Base-by-base conservation (phyloP, 345 rosid species). In the Eucalyptus sp. region DNA sequence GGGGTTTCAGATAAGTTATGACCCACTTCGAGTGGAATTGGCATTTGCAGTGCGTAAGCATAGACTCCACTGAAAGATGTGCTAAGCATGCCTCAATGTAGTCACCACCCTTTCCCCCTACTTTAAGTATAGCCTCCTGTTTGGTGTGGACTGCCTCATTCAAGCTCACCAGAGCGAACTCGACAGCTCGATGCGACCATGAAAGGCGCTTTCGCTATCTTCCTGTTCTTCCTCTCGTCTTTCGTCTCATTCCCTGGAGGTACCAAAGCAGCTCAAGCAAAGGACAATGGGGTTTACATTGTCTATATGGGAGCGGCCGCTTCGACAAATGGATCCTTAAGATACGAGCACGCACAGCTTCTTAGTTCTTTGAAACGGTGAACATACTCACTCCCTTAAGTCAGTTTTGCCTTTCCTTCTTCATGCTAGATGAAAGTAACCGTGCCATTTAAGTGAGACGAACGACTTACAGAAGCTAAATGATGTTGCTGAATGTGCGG, bases 1-100 rank as follows among this genome's bases (percentile, higher is more conserved):
- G 83, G 48, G 48, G 48, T 76, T 76, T 76, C 83, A 86, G 92
- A 90, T 92, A 80, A 90, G 90, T 89, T 37, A 41, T 50, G 87
- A 7, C 90, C 89, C 93, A 93, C 94, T 91, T 90, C 87, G 86
- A 48, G 86, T 91, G 93, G 91, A 91, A 46, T 51, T 11, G n/a
- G 22, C 31, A 64, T 71, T 71, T 71, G 64, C 86, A 86, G 68
- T 87, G 86, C 37, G 50, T 51, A 52, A 64, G 41, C 46, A 11
- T 43, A 49, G 54, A 60, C 60, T 46, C 81, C 88, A 88, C 89
- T 89, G 87, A n/a, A 50, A 51, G 29, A 17, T 3, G 56, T n/a
- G 87, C 62, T 51, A 18, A 50, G 62, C 87, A 86, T 31, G 71
- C 89, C 66, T 88, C n/a, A 20, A 54, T 29, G 27, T 48, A 48